Base-by-base conservation (phyloP, 2,329 filamentous ascomycete species). In the Aspergillus felis region DNA sequence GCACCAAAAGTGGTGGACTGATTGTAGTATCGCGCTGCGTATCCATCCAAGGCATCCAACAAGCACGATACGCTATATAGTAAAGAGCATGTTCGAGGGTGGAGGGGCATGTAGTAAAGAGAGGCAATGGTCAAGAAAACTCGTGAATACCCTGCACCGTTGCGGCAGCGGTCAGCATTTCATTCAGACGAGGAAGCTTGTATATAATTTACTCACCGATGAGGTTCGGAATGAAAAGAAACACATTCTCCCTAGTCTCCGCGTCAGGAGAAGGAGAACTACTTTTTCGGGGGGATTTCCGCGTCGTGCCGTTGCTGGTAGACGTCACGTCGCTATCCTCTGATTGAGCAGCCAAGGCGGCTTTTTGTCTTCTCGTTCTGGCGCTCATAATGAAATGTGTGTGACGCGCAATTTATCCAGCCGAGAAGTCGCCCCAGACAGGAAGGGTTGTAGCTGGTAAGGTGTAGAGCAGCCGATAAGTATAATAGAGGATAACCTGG, bases 31-130 rank as follows among this genome's bases (percentile, higher is more conserved):
- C 91, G 87, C 57, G 94, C 94, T n/a, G 92, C 92, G 68, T 92
- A 89, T 67, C 94, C 94, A 73, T 99, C 94, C 62, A 97, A 84
- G 49, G 93, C 94, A 74, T 99, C 94, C 64, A 99, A 88, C 48
- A 97, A 84, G 74, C 94, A 97, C 27, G 93, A 97, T 58, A 99
- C 80, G 72, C 88, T 93, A 82, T 99, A 99, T 17, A 79, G 69
- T 53, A 92, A 76, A 58, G 90, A 92, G 79, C 93, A 97, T 41
- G 92, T 96, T 68, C 93, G 89, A n/a, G 93, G 93, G 75, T 99
- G 94, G 54, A 97, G 85, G 53, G 94, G 93, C 94, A 99, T 99
- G 81, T 97, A 99, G 81, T 97, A 96, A 64, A 99, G 87, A 28
- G 94, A 97, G 50, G 90, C 91, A 68, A 97, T 80, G 67, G 92